Base-by-base conservation (phyloP, 2,329 filamentous ascomycete genomes). In the Pseudopithomyces chartarum region DNA sequence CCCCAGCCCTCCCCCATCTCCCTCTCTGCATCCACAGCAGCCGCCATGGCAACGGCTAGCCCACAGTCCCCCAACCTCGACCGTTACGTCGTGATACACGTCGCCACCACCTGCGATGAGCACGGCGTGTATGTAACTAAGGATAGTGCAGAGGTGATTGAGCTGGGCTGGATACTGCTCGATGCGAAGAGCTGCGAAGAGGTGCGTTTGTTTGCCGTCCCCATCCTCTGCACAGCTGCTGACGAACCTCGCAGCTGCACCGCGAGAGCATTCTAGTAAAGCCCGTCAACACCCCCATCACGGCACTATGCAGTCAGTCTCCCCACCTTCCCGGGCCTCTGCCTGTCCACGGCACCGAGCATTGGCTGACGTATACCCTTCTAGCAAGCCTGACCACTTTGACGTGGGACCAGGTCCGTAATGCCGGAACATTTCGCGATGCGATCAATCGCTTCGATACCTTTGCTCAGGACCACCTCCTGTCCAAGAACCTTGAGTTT, bases 71-170 rank as follows among this genome's bases (percentile, higher is more conserved):
- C 71, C 29, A 75, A 74, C 80, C 86, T 97, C 79, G 95, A 99
- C 82, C 91, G 94, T 78, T 99, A 97, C 80, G 90, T 97, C 65
- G 91, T 99, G 73, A 97, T 98, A 77, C 95, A 99, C 79, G 94
- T 98, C 73, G 95, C 95, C 63, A 99, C 95, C 34, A 99, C 95
- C 67, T 99, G 95, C 80, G 95, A 99, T 78, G 95, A 99, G 79
- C 95, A 99, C 80, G 95, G 95, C 62, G 95, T 99, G 65, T 99
- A 99, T 79, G 95, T 99, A 57, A 99, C 95, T 58, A 98, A 98
- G 81, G 95, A 99, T 80, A 98, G 95, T 57, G 95, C 95, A 61
- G 95, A 99, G 82, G 95, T 99, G 66, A 99, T 99, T 78, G 95
- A 99, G 85, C 85, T 99, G 75, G 95, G 94, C 63, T 99, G 95